These are phyloP conservation scores for Albugo laibachii DNA, from an alignment of 352 stramenopile species.

Conservation along the genomic window DNA sequence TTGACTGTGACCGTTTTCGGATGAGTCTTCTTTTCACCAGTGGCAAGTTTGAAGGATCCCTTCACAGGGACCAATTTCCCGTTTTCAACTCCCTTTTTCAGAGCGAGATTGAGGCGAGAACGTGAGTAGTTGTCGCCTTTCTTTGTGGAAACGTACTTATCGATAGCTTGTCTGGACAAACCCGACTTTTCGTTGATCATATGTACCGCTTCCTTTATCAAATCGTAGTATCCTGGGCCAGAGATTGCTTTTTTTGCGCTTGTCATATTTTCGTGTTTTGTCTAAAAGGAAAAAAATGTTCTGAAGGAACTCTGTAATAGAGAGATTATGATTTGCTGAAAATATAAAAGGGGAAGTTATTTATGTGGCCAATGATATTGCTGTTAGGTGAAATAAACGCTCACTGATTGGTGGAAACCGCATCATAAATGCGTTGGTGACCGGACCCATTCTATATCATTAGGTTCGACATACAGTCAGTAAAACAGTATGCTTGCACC, in stretches of 20 bases:
- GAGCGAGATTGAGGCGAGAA: slow-evolving; percentile 68
- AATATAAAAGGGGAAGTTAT: too few relatives aligned
- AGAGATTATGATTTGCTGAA: too few relatives aligned
- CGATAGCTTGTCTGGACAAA: slow-evolving; percentile 84
- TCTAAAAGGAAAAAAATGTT: background rate
- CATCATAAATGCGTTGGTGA: too few relatives aligned
- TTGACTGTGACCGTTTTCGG: slow-evolving; percentile 11
- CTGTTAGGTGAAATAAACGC: too few relatives aligned
- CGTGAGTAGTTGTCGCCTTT: slow-evolving; percentile 63
- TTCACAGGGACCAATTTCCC: slow-evolving; percentile 86
- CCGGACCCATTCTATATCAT: too few relatives aligned
- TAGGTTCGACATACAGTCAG: too few relatives aligned
- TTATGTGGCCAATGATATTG: too few relatives aligned
- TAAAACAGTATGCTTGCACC: too few relatives aligned
- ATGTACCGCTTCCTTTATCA: slow-evolving; percentile 85
- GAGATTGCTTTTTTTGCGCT: slow-evolving; percentile 31
- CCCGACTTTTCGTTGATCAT: slow-evolving; percentile 82
- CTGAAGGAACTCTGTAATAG: background rate
- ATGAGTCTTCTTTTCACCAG: slow-evolving; percentile 77
- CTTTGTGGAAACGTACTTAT: slow-evolving; percentile 83
- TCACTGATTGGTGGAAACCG: too few relatives aligned
- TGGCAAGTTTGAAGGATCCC: slow-evolving; percentile 86
- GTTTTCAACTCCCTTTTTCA: slow-evolving; percentile 78
- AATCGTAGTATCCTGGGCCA: slow-evolving; percentile 74
- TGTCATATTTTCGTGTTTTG: slow-evolving; percentile 4